Conservation (phyloP, 2,329 filamentous ascomycete species). For the Huntiella abstrusa region DNA sequence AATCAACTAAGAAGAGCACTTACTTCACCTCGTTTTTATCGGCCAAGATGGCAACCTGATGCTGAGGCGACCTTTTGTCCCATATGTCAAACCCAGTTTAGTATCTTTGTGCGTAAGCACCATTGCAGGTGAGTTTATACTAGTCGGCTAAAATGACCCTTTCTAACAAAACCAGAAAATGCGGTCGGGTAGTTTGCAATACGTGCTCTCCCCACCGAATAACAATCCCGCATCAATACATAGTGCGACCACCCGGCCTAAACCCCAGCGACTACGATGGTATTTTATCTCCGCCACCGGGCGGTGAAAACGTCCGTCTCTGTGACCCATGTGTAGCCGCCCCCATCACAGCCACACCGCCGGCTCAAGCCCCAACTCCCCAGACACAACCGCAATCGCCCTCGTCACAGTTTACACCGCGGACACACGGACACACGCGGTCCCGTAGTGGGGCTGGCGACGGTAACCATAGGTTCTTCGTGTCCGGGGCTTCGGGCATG, state of each 20-base stretch:
- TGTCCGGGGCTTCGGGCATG: slow-evolving; percentile 3
- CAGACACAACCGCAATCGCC: slow-evolving; percentile 12
- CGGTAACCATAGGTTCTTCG: slow-evolving; percentile 11
- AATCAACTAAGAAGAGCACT: not conserved
- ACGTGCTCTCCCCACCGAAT: slow-evolving; percentile 86
- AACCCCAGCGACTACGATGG: slow-evolving; percentile 3
- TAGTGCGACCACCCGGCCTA: slow-evolving; percentile 53
- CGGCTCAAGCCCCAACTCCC: slow-evolving; percentile 16
- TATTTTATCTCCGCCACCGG: slow-evolving; percentile 15
- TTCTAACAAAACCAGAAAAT: slow-evolving; percentile 41
- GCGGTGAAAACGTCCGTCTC: slow-evolving; percentile 38
- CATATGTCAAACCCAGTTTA: slow-evolving; percentile 65
- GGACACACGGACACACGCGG: slow-evolving; percentile 26
- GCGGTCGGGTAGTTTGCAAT: slow-evolving; percentile 77
- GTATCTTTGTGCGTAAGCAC: slow-evolving; percentile 74
- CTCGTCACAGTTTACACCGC: slow-evolving; percentile 18
- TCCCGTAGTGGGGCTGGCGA: slow-evolving; percentile 26
- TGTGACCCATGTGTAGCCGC: slow-evolving; percentile 46
- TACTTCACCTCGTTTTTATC: slow-evolving; percentile 25
- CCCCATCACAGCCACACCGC: slow-evolving; percentile 35
- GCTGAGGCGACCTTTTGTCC: slow-evolving; percentile 64
- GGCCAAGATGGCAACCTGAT: slow-evolving; percentile 81
- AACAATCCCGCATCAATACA: slow-evolving; percentile 82
- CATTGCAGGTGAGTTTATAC: slow-evolving; percentile 58
- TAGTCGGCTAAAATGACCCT: not conserved